phyloP scores from a whole-genome alignment of 305 asterid genomes.

The Solanum chacoense region DNA sequence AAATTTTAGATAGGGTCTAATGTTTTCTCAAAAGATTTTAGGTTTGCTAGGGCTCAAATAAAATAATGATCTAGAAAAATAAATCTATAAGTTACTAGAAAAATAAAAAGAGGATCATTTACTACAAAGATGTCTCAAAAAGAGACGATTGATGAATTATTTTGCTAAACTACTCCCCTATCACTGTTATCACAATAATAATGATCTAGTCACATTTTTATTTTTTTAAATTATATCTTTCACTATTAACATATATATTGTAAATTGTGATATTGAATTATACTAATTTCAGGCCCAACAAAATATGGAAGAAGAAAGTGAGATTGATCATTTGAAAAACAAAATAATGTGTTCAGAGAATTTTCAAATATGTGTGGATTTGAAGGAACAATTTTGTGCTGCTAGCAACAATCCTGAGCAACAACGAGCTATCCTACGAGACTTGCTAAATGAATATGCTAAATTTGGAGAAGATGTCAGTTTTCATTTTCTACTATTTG shows the following conservation, averaged over 20 bases:
- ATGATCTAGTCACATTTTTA: too few species aligned
- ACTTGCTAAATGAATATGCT: not conserved
- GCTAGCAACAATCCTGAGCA: not conserved
- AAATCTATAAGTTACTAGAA: not conserved
- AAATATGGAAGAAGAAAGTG: not conserved
- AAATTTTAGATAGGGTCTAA: not conserved
- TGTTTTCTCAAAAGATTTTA: not conserved
- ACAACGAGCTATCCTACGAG: not conserved
- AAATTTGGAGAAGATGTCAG: not conserved
- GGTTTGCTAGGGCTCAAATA: not conserved
- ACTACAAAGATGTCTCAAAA: not conserved
- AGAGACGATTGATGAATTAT: not conserved
- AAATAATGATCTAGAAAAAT: not conserved
- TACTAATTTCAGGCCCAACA: not conserved
- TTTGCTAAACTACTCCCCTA: not conserved
- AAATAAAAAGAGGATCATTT: not conserved
- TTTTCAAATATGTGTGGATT: not conserved
- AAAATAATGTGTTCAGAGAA: not conserved
- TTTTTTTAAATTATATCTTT: not conserved
- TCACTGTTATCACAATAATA: too few species aligned
- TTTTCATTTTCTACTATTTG: not conserved
- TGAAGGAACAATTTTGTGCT: not conserved
- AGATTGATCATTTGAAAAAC: not conserved
- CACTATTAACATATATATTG: not conserved
- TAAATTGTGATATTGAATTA: not conserved